phyloP scores from a whole-genome alignment of 768 basidiomycete genomes.

The Tremella mesenterica region DNA sequence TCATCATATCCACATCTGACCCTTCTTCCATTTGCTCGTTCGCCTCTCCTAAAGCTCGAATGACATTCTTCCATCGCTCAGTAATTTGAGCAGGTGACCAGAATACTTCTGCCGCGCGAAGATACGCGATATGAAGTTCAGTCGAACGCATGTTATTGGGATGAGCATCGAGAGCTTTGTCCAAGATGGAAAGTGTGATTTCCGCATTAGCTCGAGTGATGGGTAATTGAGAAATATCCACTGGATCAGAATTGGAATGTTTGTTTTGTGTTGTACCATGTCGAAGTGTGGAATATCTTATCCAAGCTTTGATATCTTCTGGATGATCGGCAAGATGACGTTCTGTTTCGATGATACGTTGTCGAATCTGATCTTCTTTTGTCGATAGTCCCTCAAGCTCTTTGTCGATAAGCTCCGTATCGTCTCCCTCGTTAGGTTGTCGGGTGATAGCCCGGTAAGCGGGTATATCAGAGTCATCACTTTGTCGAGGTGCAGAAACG shows the following conservation, averaged over 20 bases:
- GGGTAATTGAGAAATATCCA: conserved; percentile 12
- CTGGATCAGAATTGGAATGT: not conserved
- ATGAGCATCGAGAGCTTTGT: conserved; percentile 34
- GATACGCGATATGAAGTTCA: conserved; percentile 39
- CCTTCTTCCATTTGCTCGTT: not conserved
- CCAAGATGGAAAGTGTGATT: conserved; percentile 44
- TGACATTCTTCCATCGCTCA: conserved; percentile 37
- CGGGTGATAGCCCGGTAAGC: not conserved
- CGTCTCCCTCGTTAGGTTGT: not conserved
- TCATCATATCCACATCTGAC: conserved; percentile 25
- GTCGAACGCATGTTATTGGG: conserved; percentile 23
- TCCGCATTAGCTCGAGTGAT: conserved; percentile 25
- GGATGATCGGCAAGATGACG: conserved; percentile 29
- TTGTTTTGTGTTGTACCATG: not conserved
- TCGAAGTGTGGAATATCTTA: conserved; percentile 26
- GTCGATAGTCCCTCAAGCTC: not conserved
- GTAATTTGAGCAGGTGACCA: conserved; percentile 38
- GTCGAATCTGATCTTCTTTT: not conserved
- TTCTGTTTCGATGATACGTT: conserved; percentile 13
- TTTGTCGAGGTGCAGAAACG: not conserved
- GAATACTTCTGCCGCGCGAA: conserved; percentile 39
- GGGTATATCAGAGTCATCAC: not conserved
- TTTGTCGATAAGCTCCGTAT: not conserved
- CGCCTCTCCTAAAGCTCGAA: conserved; percentile 8
- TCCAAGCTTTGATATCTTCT: conserved; percentile 35